A percentile compares a stretch with the other conserved stretches of the same genome.
Conservation (phyloP, 108 stramenopile species). For the Stephanodiscus minutulus region DNA sequence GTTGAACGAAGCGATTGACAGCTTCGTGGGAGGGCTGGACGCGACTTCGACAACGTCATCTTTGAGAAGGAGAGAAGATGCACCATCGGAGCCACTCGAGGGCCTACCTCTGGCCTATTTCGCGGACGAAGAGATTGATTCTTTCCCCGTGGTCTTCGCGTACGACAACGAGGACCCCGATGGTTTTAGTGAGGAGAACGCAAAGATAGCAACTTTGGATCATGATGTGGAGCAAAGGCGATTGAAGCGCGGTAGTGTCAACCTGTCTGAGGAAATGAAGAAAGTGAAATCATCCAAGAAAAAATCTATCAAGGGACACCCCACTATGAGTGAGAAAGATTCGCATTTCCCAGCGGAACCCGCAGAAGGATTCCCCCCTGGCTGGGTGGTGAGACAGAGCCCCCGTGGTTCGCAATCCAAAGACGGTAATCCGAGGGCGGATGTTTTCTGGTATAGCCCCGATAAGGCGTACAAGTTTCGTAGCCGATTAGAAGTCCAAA, state of each 20-base stretch:
- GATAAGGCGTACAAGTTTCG: constrained; percentile 24
- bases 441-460: constrained; percentile 36
- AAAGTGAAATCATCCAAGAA: not conserved
- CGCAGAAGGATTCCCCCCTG: constrained; percentile 21
- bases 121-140: constrained; percentile 21
- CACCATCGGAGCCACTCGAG: constrained; percentile 13
- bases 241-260: constrained; percentile 5
- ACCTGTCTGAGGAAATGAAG: not conserved
- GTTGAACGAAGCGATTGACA: constrained; percentile 11
- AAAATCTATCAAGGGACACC: not conserved
- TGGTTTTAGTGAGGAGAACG: constrained; percentile 27
- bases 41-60: not conserved
- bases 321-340: constrained; percentile 7
- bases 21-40: not conserved
- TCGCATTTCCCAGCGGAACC: constrained; percentile 18
- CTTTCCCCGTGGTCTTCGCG: constrained; percentile 29
- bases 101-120: constrained; percentile 8
- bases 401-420: constrained; percentile 3
- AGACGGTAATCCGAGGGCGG: not conserved
- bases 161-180: constrained; percentile 20
- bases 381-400: constrained; percentile 26
- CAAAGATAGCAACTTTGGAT: constrained; percentile 27
- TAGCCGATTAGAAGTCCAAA: constrained; percentile 23
- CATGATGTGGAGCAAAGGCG: constrained; percentile 19
- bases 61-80: too few species aligned